phyloP scores from a whole-genome alignment of 83 land plant species.

The Thuja plicata region DNA sequence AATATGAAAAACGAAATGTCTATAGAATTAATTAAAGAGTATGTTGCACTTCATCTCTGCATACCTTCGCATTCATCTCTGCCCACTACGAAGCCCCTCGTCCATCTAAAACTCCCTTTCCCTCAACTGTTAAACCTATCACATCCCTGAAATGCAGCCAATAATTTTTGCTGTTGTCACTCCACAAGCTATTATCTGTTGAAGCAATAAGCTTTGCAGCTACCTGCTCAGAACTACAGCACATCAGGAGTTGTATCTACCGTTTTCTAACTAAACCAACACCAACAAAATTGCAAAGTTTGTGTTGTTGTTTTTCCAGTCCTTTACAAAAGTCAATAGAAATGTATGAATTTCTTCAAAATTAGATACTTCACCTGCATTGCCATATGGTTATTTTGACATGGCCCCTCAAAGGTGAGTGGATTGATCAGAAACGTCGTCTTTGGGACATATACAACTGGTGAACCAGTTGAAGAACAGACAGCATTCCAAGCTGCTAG shows the following conservation, averaged over 20 bases:
- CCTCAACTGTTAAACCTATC: neutral
- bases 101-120: neutral
- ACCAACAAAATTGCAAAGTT: neutral
- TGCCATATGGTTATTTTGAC: slow-evolving; percentile 21
- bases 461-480: slow-evolving; percentile 20
- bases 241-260: neutral
- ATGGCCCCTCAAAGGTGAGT: slow-evolving; percentile 37
- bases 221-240: neutral
- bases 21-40: too few species aligned
- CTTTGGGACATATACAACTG: slow-evolving; percentile 27
- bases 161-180: neutral
- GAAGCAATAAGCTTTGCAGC: neutral
- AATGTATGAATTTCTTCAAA: neutral
- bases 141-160: neutral
- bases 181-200: neutral
- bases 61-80: neutral
- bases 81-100: slow-evolving; percentile 3
- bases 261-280: neutral
- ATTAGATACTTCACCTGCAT: slow-evolving; percentile 5
- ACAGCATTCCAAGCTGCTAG: slow-evolving; percentile 44
- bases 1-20: too few species aligned
- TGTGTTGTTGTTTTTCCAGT: too few species aligned
- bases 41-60: neutral
- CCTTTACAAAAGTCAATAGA: neutral
- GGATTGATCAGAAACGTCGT: slow-evolving; percentile 24